A percentile compares a stretch with the other conserved stretches of the same genome.
Conservation (phyloP, 768 basidiomycete genomes). For the Collybia sordida region DNA sequence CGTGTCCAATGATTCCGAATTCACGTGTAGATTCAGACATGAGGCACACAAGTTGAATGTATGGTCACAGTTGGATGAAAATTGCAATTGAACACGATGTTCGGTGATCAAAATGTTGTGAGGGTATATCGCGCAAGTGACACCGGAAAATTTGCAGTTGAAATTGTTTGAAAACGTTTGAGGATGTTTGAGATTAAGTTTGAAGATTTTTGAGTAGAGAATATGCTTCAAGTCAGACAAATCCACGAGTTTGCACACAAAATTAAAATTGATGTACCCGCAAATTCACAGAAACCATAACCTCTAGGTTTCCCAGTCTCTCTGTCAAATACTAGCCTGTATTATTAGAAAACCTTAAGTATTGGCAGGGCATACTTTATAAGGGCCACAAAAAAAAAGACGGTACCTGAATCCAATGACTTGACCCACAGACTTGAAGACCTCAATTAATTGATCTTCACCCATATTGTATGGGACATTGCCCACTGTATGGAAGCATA, state of each 20-base stretch:
- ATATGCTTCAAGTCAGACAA: slow-evolving; percentile 36
- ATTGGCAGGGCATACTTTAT: slow-evolving; percentile 3
- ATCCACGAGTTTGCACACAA: slow-evolving; percentile 20
- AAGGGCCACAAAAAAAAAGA: slow-evolving; percentile 8
- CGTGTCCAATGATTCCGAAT: slow-evolving; percentile 4
- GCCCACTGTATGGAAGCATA: slow-evolving; percentile 52
- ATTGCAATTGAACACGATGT: neutral
- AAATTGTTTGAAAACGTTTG: slow-evolving; percentile 7
- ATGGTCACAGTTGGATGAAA: neutral
- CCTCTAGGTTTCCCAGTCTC: slow-evolving; percentile 95
- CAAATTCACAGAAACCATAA: slow-evolving; percentile 92
- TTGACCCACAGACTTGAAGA: slow-evolving; percentile 86
- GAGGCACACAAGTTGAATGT: neutral
- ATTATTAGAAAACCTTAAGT: slow-evolving; percentile 10
- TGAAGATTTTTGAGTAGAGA: slow-evolving; percentile 11
- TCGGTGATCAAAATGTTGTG: neutral
- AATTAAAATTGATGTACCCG: slow-evolving; percentile 61
- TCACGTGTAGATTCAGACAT: slow-evolving; percentile 7
- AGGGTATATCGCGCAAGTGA: neutral
- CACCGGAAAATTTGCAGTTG: slow-evolving; percentile 2
- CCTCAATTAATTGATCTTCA: slow-evolving; percentile 84
- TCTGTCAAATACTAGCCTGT: slow-evolving; percentile 83
- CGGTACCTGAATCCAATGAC: slow-evolving; percentile 83
- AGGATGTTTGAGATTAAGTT: slow-evolving; percentile 4
- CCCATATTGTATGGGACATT: slow-evolving; percentile 92